Conservation (phyloP, 192 early-diverging fungal species). For the Mortierella claussenii region DNA sequence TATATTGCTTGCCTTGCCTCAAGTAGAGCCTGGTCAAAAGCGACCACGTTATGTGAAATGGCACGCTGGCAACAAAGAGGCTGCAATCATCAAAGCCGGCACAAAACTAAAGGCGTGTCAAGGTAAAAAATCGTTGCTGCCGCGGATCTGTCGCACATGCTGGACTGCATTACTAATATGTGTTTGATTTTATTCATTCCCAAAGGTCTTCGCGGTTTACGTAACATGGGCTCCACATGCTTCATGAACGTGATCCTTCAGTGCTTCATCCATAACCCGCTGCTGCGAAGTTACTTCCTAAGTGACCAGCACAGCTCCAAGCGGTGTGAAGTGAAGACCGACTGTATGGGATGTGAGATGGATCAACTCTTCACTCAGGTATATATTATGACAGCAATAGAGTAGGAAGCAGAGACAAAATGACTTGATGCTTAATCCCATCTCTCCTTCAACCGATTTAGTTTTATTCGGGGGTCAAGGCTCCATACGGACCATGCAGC, state of each 20-base stretch:
- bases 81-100: constrained; percentile 56
- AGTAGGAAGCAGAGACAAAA: too few species aligned
- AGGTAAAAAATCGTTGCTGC: constrained; percentile 33
- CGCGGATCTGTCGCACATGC: background rate
- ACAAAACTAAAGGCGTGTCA: constrained; percentile 62
- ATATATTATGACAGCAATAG: background rate
- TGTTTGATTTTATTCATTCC: constrained; percentile 6
- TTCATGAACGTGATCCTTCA: constrained; percentile 97
- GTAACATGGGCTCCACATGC: constrained; percentile 95
- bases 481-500: constrained; percentile 83
- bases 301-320: constrained; percentile 85
- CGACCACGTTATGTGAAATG: constrained; percentile 60
- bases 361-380: constrained; percentile 84
- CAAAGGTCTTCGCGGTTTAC: constrained; percentile 83
- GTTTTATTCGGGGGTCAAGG: constrained; percentile 74
- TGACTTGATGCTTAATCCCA: background rate
- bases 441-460: constrained; percentile 15
- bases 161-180: constrained; percentile 49
- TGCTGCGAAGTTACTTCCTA: constrained; percentile 91
- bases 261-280: constrained; percentile 90
- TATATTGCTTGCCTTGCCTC: background rate
- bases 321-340: constrained; percentile 65
- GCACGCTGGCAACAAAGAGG: constrained; percentile 69
- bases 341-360: constrained; percentile 95
- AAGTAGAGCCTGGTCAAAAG: constrained; percentile 61